A percentile compares a stretch with the other conserved stretches of the same genome.
phyloP scores from a whole-genome alignment of 129 eudicot genomes.

The Escallonia rubra region DNA sequence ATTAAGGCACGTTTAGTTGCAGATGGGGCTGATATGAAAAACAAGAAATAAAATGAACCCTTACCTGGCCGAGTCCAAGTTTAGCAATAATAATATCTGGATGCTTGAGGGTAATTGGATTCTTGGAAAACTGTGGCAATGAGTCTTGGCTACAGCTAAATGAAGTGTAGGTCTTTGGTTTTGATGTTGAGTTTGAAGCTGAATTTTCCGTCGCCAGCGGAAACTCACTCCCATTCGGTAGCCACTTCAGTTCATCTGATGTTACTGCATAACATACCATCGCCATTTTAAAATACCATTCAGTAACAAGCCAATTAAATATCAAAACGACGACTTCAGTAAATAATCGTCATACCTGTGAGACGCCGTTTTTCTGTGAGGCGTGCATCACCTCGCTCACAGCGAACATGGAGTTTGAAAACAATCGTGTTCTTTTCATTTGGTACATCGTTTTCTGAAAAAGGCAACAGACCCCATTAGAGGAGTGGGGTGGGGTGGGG shows the following conservation, averaged over 20 bases:
- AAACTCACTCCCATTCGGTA: constrained; percentile 76
- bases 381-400: constrained; percentile 51
- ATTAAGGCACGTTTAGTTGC: neutral
- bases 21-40: neutral
- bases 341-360: neutral
- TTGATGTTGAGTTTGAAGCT: constrained; percentile 35
- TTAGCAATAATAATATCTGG: constrained; percentile 54
- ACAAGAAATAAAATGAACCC: neutral
- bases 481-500: neutral
- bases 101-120: constrained; percentile 54
- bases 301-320: neutral
- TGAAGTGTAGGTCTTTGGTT: constrained; percentile 71
- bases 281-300: constrained; percentile 2
- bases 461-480: neutral
- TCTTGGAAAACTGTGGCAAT: constrained; percentile 53
- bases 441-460: constrained; percentile 69
- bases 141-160: constrained; percentile 65
- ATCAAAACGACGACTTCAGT: neutral
- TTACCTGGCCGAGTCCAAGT: constrained; percentile 92
- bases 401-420: constrained; percentile 67
- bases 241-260: constrained; percentile 74
- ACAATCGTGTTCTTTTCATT: constrained; percentile 86
- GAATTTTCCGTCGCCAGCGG: constrained; percentile 40
- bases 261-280: constrained; percentile 34
- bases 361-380: constrained; percentile 41